Base-by-base conservation (phyloP, 306 rosid genomes). In the Adenanthera pavonina region DNA sequence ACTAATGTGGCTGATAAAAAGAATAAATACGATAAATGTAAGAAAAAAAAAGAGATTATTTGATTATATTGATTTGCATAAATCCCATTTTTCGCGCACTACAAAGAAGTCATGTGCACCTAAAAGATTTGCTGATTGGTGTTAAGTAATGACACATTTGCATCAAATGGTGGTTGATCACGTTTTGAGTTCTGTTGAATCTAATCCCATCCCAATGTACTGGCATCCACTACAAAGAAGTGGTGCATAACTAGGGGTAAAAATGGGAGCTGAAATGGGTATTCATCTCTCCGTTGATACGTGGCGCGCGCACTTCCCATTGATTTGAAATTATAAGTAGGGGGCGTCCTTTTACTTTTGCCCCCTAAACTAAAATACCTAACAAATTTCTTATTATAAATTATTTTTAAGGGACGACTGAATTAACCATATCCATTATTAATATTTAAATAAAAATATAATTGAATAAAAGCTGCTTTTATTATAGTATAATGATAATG, bases 221-320 rank as follows among this genome's bases (percentile, higher is more conserved):
- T 30, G 13, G 59, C 2, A 20, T n/a, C 13, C 40, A 20, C 57
- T 46, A 13, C 13, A 3, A 46, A 25, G 57, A 25, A 47, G 56
- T 11, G 11, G 74, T 19, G 17, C 36, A 43, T 19, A n/a, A 11
- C 52, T 69, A 12, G 38, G 74, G 19, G 7, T 40, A 43, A 34
- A 25, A 2, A 25, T 69, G 49, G 10, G 34, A 41, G 47, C 38
- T n/a, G 25, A 46, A 25, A 20, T 25, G 11, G 43, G 9, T 16
- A 25, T 25, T 70, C 5, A 1, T 13, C 13, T 10, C 76, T 14
- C 2, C 54, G 20, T 6, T 7, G 30, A 72, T 34, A 33, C 76
- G 61, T 20, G 48, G 43, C 52, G 4, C 69, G 8, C 49, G 36
- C 76, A 74, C 65, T 44, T 59, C 61, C 34, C 0, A 43, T 84